Evolutionary conservation across 2,329 filamentous ascomycete genomes (phyloP).

Genomic region (Monosporascus sp.): DNA sequence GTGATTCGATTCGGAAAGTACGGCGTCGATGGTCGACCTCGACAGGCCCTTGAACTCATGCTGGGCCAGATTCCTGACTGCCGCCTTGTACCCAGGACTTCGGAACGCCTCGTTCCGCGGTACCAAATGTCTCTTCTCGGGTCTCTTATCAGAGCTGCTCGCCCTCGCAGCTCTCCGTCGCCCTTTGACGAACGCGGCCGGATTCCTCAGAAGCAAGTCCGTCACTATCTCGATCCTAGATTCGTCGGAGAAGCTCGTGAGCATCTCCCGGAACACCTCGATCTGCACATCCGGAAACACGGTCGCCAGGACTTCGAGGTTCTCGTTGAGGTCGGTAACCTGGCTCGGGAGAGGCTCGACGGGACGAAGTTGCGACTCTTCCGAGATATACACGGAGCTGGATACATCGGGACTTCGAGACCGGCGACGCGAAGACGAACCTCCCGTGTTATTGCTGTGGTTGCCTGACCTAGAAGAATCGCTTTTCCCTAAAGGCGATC

Average conservation of each 20-base stretch:
- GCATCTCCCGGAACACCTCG: constrained; percentile 78
- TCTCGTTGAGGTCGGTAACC: constrained; percentile 63
- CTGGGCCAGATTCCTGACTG: constrained; percentile 62
- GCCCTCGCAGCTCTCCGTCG: constrained; percentile 44
- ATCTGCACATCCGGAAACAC: constrained; percentile 78
- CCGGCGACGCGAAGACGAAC: constrained; percentile 12
- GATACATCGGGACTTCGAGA: constrained; percentile 15
- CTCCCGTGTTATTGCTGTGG: constrained; percentile 12
- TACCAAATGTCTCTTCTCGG: constrained; percentile 33
- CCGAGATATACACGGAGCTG: constrained; percentile 45
- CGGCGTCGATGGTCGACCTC: constrained; percentile 68
- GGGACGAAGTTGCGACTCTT: constrained; percentile 48
- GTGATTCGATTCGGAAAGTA: constrained; percentile 76
- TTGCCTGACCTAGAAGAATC: constrained; percentile 11
- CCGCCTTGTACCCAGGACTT: constrained; percentile 60
- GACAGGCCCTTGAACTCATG: constrained; percentile 73
- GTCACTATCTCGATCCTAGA: constrained; percentile 73
- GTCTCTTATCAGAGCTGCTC: constrained; percentile 11
- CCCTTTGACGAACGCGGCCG: constrained; percentile 64
- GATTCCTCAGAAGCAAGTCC: constrained; percentile 69
- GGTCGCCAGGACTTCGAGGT: constrained; percentile 62
- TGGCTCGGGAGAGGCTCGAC: constrained; percentile 51
- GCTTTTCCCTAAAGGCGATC: constrained; percentile 16
- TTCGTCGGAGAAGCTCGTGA: constrained; percentile 67
- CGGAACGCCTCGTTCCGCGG: constrained; percentile 62